These are phyloP conservation scores for Phytophthora capsici DNA, from an alignment of 352 stramenopile species.

Conservation along the genomic window DNA sequence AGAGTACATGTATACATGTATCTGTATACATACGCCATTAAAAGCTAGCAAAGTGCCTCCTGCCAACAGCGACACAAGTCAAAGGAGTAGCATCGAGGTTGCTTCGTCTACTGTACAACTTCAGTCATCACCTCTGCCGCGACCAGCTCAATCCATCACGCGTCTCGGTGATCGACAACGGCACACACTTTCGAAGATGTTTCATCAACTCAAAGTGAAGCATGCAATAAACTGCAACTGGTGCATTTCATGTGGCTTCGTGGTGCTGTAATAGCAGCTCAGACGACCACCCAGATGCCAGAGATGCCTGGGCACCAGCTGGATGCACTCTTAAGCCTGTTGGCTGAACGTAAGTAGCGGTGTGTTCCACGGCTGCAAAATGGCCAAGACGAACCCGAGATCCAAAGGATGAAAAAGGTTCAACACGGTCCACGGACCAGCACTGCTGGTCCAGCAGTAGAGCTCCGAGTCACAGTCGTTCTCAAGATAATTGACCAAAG, in stretches of 20 bases:
- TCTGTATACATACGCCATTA: background rate
- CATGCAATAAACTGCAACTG: too few species aligned
- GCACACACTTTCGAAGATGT: too few species aligned
- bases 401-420: constrained; percentile 3
- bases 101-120: constrained; percentile 16
- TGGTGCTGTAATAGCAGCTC: constrained; percentile 8
- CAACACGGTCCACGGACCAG: background rate
- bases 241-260: too few species aligned
- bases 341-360: constrained; percentile 16
- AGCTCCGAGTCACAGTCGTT: background rate
- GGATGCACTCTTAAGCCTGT: background rate
- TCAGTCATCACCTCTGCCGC: constrained; percentile 4
- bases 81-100: constrained; percentile 18
- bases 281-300: constrained; percentile 19
- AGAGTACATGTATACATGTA: background rate
- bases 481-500: constrained; percentile 3
- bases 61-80: too few species aligned
- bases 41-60: too few species aligned
- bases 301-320: constrained; percentile 7
- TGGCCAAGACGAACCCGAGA: constrained; percentile 2
- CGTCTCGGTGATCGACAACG: constrained; percentile 23
- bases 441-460: too few species aligned
- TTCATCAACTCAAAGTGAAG: too few species aligned
- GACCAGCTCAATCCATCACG: constrained; percentile 11
- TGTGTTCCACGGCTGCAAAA: constrained; percentile 12